Base-by-base conservation (phyloP, 2,329 filamentous ascomycete genomes). In the Ustulina deusta region DNA sequence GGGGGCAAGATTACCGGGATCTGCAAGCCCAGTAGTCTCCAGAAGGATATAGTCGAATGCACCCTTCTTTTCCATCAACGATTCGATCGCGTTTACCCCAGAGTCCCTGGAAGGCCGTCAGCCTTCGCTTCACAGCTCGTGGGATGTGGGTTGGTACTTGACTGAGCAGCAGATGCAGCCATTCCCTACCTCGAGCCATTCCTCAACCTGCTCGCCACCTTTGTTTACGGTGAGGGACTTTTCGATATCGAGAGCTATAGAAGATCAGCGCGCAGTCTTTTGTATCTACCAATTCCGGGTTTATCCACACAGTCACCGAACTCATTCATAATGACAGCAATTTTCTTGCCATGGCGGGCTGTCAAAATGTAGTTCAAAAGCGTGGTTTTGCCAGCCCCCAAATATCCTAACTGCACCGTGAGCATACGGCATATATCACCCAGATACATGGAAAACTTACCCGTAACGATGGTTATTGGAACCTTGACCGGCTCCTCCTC, bases 91-190 rank as follows among this genome's bases (percentile, higher is more conserved):
- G 72, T 93, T 93, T 42, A 99, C 95, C 13, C 96, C 96, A 0
- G 91, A 90, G 78, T 99, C 96, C 82, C 92, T 94, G 52, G 0
- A 13, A 22, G 17, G 22, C 22, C 6, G 25, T 81, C 66, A 81
- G 75, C 52, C 57, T 46, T 34, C 7, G 58, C 54, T 17, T 13
- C 25, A 7, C 29, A n/a, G n/a, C 27, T 38, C 6, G 15, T 7
- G 6, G 17, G 25, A 32, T 38, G 62, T 40, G 51, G 20, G 56
- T 42, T 44, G 58, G 57, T 84, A 94, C 90, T 97, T 99, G 74
- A 98, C 94, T 2, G 94, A 97, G 81, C 96, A 99, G 82, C 96
- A 99, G 72, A 99, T 94, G 79, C 96, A 99, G 70, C 96, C 96
- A 74, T 99, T 99, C 60, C 93, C 94, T 61, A 99, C 89, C 69